phyloP scores from a whole-genome alignment of 768 basidiomycete species.

The Podaxis pistillaris region DNA sequence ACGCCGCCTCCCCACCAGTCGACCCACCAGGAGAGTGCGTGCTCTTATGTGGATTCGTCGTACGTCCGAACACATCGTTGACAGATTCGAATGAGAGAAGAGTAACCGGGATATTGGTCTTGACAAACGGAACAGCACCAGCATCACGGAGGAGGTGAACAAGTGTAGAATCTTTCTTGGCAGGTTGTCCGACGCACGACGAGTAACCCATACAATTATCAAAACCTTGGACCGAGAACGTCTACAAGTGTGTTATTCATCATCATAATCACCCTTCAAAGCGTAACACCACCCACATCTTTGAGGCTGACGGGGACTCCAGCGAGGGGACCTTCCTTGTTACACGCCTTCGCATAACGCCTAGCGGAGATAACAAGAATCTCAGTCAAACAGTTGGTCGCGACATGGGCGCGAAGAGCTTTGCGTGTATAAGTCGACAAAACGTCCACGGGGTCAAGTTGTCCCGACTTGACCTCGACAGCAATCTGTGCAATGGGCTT shows the following conservation, averaged over 20 bases:
- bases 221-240: constrained; percentile 50
- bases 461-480: constrained; percentile 27
- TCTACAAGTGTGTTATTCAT: constrained; percentile 25
- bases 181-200: constrained; percentile 42
- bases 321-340: constrained; percentile 43
- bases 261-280: neutral
- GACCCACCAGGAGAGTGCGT: constrained; percentile 63
- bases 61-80: constrained; percentile 58
- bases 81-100: constrained; percentile 57
- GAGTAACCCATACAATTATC: constrained; percentile 64
- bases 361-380: constrained; percentile 46
- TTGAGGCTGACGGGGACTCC: constrained; percentile 63
- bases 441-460: constrained; percentile 31
- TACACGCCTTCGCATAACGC: constrained; percentile 31
- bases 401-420: constrained; percentile 44
- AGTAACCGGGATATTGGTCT: constrained; percentile 63
- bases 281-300: constrained; percentile 33
- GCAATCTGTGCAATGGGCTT: constrained; percentile 30
- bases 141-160: constrained; percentile 55
- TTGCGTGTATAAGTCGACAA: constrained; percentile 47
- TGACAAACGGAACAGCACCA: constrained; percentile 65
- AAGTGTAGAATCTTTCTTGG: constrained; percentile 45
- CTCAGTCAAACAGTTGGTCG: constrained; percentile 64
- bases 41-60: constrained; percentile 59
- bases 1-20: constrained; percentile 64